A percentile compares a stretch with the other conserved stretches of the same genome.
Evolutionary conservation across 441 rosid genomes (phyloP).

Genomic region (Hypseocharis bilobata): DNA sequence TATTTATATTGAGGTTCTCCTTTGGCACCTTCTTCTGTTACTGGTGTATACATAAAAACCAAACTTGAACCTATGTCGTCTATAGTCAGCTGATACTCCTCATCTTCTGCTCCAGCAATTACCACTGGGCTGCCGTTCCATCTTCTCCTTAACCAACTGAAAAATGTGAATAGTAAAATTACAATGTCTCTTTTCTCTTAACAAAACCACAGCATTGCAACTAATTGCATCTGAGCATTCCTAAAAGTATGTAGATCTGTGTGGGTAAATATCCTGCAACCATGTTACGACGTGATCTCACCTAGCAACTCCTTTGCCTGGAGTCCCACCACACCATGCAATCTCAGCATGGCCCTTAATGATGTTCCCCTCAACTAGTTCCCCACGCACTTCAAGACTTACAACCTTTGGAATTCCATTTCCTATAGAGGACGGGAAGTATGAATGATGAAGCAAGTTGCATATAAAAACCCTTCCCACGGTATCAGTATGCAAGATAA

Average conservation of each 20-base stretch:
- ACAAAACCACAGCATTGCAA: neutral
- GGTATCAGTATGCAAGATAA: neutral
- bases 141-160: constrained; percentile 87
- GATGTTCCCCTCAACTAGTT: constrained; percentile 71
- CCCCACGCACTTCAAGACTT: constrained; percentile 78
- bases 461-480: neutral
- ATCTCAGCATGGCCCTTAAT: constrained; percentile 64
- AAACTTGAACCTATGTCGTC: constrained; percentile 89
- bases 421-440: constrained; percentile 39
- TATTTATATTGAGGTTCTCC: constrained; percentile 96
- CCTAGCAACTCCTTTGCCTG: constrained; percentile 92
- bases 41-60: constrained; percentile 97
- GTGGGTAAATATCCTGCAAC: too few relatives aligned
- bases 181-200: constrained; percentile 1
- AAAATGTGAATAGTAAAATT: constrained; percentile 12
- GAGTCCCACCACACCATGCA: constrained; percentile 98
- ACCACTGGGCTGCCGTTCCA: constrained; percentile 94
- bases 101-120: constrained; percentile 85
- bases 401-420: constrained; percentile 88
- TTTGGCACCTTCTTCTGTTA: constrained; percentile 85
- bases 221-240: neutral
- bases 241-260: neutral
- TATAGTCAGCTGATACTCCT: constrained; percentile 61
- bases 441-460: constrained; percentile 5
- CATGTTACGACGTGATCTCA: constrained; percentile 19